Evolutionary conservation across 192 early-diverging fungal species (phyloP).

Genomic region (Funneliformis geosporum): DNA sequence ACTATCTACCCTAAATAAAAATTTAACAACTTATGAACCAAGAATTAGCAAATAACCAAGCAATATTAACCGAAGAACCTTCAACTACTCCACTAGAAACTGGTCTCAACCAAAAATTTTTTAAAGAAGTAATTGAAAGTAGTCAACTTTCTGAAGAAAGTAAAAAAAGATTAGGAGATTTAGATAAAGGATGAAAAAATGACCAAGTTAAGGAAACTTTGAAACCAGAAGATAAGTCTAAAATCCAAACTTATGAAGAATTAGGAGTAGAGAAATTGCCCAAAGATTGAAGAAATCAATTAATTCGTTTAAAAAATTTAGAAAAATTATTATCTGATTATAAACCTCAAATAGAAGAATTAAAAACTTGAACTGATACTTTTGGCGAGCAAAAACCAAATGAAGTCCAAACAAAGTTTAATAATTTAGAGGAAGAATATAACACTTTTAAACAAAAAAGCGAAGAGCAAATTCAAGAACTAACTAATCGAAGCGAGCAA

Average conservation of each 20-base stretch:
- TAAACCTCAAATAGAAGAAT: constrained; percentile 2
- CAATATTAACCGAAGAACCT: no score
- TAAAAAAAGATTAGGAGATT: constrained; percentile 1
- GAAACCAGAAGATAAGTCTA: not conserved
- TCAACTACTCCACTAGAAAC: no score
- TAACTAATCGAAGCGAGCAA: no score
- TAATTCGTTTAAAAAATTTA: constrained; percentile 14
- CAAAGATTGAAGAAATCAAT: not conserved
- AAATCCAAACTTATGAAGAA: constrained; percentile 12
- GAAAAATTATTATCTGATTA: constrained; percentile 3
- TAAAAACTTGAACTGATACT: constrained; percentile 13
- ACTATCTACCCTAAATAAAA: no score
- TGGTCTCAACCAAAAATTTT: constrained; percentile 8
- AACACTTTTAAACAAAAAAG: not conserved
- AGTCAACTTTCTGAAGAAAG: constrained; percentile 4
- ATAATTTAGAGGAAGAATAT: not conserved
- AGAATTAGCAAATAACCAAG: no score
- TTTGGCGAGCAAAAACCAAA: constrained; percentile 15
- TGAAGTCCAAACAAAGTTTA: not conserved
- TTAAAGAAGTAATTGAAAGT: constrained; percentile 11
- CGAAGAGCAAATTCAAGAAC: not conserved
- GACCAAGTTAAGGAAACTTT: not conserved
- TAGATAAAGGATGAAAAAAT: constrained; percentile 17
- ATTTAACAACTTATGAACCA: no score
- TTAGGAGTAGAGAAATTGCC: constrained; percentile 7